Evolutionary conservation across 192 early-diverging fungal genomes (phyloP), one percentile per base, ranked within the genome.

Genomic region (Endogone sp.): DNA sequence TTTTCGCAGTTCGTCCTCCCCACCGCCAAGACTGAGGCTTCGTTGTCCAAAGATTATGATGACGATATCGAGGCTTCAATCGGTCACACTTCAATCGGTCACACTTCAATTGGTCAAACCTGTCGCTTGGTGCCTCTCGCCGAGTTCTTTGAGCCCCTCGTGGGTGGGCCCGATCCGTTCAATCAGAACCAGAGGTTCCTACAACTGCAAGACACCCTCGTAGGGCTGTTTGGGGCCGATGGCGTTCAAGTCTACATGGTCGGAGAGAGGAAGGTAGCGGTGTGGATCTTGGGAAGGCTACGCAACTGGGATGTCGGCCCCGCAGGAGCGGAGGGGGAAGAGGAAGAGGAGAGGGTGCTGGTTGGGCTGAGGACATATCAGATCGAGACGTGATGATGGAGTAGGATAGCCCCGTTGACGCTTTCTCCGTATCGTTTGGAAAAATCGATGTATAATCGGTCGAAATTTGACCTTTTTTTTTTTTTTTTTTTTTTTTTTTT

Each of bases 131-230:
- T 28, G 8, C 10, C 59, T 6, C 27, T 69, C 37, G 67, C 59
- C n/a, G 21, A 11, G n/a, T 69, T 69, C 29, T 69, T 69, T 60
- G 67, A 69, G 29, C 67, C 67, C 29, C 30, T 69, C 23, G 61
- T 60, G 2, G 30, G 59, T 29, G 60, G 67, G 27, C 28, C 57
- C n/a, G 67, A 69, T n/a, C 67, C 67, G 2, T 69, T 60, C 31
- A 69, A 69, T 62, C 67, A 69, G 37, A 32, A 29, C 16, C 57
- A 29, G 4, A 11, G 61, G 23, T 69, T 37, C 23, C 29, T 69
- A n/a, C 58, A 61, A 13, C 67, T 69, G 30, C 67, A 69, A 23
- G 67, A 69, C 61, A 24, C 67, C 13, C 60, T 69, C 6, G 67
- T 69, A 0, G 67, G 60, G 32, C 28, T 37, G 2, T 69, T 69